Conservation (phyloP, 73 alveolate species). For the Paramecium octaurelia region DNA sequence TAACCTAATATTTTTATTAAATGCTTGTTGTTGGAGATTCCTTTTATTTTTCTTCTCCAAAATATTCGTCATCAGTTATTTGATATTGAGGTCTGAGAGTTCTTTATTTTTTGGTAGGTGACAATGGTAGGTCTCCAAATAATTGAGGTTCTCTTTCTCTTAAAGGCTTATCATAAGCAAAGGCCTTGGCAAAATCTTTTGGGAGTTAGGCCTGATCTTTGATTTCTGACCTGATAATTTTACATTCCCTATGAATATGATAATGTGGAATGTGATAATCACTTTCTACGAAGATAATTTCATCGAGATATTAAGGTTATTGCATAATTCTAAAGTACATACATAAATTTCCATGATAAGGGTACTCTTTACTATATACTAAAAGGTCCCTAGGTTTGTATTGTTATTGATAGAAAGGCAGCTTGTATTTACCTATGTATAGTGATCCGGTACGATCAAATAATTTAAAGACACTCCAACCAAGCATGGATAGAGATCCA, state of each 20-base stretch:
- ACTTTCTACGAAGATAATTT: background rate
- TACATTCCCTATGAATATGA: constrained; percentile 20
- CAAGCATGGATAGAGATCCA: background rate
- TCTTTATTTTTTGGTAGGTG: background rate
- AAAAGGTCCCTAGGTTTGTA: background rate
- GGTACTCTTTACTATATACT: background rate
- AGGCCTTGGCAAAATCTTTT: background rate
- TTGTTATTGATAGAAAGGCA: background rate
- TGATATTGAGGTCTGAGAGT: background rate
- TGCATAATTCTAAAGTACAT: background rate
- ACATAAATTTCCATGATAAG: constrained; percentile 2
- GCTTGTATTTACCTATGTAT: background rate
- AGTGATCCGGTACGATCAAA: background rate
- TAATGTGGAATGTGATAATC: constrained; percentile 7
- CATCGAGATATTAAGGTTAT: background rate
- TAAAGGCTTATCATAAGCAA: background rate
- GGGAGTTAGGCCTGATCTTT: background rate
- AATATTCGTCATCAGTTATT: background rate
- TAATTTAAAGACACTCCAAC: constrained; percentile 14
- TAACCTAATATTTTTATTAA: background rate
- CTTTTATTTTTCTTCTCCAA: background rate
- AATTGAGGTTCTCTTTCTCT: constrained; percentile 42
- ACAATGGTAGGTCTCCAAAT: constrained; percentile 2
- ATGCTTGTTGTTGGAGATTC: background rate
- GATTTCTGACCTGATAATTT: background rate